Conservation (phyloP, 2,329 filamentous ascomycete species). For the Epicoccum sorghinum region DNA sequence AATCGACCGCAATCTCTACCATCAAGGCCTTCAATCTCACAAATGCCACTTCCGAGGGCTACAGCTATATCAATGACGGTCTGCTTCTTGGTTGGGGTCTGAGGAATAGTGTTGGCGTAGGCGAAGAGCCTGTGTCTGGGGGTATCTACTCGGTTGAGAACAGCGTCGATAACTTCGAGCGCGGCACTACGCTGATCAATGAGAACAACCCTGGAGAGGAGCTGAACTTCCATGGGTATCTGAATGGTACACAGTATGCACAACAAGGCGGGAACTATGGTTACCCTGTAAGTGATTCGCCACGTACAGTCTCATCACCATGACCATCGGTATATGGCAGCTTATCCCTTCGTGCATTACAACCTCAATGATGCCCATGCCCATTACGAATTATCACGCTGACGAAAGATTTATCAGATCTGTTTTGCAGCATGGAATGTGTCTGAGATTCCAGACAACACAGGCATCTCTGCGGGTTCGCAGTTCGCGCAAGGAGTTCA, state of each 20-base stretch:
- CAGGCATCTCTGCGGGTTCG: conserved; percentile 52
- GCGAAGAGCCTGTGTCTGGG: conserved; percentile 62
- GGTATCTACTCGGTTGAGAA: conserved; percentile 70
- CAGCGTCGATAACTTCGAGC: conserved; percentile 67
- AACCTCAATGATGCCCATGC: no score
- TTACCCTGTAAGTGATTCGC: conserved; percentile 58
- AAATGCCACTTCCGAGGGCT: conserved; percentile 48
- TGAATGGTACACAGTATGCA: conserved; percentile 56
- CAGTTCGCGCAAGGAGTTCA: conserved; percentile 58
- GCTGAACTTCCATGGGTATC: conserved; percentile 72
- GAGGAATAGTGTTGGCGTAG: conserved; percentile 73
- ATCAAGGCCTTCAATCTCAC: conserved; percentile 67
- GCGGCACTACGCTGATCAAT: conserved; percentile 66
- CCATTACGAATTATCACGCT: no score
- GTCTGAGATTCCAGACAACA: conserved; percentile 55
- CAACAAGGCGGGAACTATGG: conserved; percentile 66
- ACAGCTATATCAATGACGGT: conserved; percentile 60
- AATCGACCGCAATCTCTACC: conserved; percentile 66
- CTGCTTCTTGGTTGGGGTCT: conserved; percentile 69
- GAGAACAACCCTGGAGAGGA: conserved; percentile 75
- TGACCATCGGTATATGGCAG: no score
- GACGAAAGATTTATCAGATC: conserved; percentile 22
- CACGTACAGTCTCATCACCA: no score
- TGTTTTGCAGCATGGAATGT: conserved; percentile 73
- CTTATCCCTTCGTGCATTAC: no score